Conservation (phyloP, 805 yeast species). For the Saccharomycopsis sp. region DNA sequence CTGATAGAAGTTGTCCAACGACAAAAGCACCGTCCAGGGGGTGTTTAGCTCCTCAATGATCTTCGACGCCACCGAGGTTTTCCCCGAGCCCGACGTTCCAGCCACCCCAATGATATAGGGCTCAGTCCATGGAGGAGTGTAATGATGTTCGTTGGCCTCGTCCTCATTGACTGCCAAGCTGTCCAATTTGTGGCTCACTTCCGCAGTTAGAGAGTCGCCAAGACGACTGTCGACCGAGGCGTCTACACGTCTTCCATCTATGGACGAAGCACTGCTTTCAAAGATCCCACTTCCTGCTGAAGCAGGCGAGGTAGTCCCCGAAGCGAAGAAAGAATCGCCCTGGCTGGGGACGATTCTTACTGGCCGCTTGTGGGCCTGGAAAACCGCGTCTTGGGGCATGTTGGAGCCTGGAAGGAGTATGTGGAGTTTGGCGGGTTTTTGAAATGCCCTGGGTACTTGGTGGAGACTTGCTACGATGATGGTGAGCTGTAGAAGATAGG, state of each 20-base stretch:
- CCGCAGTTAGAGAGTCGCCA: background rate
- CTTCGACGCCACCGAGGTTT: conserved; percentile 82
- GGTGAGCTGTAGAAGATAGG: no score
- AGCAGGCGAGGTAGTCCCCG: background rate
- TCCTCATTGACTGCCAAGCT: background rate
- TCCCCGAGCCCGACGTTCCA: conserved; percentile 86
- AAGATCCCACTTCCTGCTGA: background rate
- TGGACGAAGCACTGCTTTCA: background rate
- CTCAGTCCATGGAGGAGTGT: conserved; percentile 82
- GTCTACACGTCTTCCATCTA: background rate
- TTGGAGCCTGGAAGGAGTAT: no score
- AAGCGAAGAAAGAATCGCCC: conserved; percentile 7
- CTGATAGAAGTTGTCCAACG: conserved; percentile 86
- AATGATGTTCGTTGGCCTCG: conserved; percentile 25
- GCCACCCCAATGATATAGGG: conserved; percentile 87
- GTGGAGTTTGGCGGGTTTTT: no score
- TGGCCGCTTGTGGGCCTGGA: conserved; percentile 1
- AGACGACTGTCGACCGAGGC: background rate
- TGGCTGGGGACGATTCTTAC: conserved; percentile 5
- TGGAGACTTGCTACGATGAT: no score
- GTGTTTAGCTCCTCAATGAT: conserved; percentile 73
- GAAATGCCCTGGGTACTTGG: no score
- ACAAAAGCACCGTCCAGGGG: conserved; percentile 89
- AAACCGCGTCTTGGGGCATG: background rate
- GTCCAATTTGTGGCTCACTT: background rate